Evolutionary conservation across 352 stramenopile genomes (phyloP), one percentile per base, ranked within the genome.

Genomic region (Pythium phragmitis): DNA sequence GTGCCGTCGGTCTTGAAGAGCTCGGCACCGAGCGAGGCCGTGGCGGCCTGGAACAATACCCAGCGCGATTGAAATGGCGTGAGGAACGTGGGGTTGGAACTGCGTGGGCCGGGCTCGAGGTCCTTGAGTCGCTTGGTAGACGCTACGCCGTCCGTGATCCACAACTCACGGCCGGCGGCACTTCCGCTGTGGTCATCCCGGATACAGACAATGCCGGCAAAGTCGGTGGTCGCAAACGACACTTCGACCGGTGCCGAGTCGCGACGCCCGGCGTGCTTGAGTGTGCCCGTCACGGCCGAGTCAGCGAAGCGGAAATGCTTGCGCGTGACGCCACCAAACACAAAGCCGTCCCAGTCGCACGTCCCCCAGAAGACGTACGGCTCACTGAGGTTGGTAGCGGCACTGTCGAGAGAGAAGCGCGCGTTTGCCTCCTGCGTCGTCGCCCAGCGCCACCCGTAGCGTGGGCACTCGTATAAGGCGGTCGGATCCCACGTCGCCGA

Each of bases 201-300:
- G 26, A 89, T 47, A 55, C 87, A 96, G n/a, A 96, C 67, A 37
- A 94, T 87, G 17, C 87, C 87, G 17, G 85, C 87, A 63, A 96
- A 96, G 2, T 82, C 62, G 4, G 67, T 47, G 11, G 70, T 76
- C 11, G 62, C 46, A 26, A 74, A 73, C 0, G 57, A 73, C 13
- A 69, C 65, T 45, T 84, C 79, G 2, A 69, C 19, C 0, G 70
- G 50, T 28, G 76, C 67, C 7, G 71, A 80, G 49, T 88, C 77
- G 12, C 60, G 65, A 16, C 69, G 75, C 7, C 80, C 83, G 3
- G 82, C 83, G 65, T 91, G 75, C 60, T 96, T 89, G 49, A 82
- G 79, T 2, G 74, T 78, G 0, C 77, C 77, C 12, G 82, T 96
- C 17, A 54, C 39, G 17, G 17, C 26, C 34, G 83, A 94, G 64